phyloP scores from a whole-genome alignment of 192 early-diverging fungal genomes.

The Backusella mclennaniae region DNA sequence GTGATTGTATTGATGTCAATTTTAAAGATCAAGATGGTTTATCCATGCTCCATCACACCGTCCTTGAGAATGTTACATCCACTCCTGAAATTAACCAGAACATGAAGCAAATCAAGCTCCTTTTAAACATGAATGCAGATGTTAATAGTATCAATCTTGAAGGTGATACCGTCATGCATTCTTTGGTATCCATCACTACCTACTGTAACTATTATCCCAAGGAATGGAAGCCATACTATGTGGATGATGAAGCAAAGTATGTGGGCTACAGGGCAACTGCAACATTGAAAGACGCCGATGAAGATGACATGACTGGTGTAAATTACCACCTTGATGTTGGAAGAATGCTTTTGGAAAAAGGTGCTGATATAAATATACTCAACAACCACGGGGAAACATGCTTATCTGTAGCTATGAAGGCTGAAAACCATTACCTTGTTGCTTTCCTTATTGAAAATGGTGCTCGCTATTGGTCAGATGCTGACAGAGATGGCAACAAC shows the following conservation, averaged over 20 bases:
- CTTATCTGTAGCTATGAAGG: constrained; percentile 16
- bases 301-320: constrained; percentile 15
- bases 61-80: constrained; percentile 4
- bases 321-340: constrained; percentile 12
- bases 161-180: constrained; percentile 26
- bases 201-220: not conserved
- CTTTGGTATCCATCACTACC: not conserved
- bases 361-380: constrained; percentile 17
- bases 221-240: not conserved
- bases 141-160: constrained; percentile 35
- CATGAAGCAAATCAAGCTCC: constrained; percentile 17
- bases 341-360: constrained; percentile 8
- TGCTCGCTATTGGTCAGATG: constrained; percentile 18
- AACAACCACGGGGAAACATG: constrained; percentile 31
- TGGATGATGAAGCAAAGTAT: not conserved
- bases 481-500: constrained; percentile 7
- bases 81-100: constrained; percentile 30
- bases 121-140: constrained; percentile 39
- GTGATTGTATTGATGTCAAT: constrained; percentile 39
- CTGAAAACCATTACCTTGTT: constrained; percentile 20
- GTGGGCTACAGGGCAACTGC: not conserved
- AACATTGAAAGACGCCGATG: not conserved
- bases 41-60: constrained; percentile 45
- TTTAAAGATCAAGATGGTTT: constrained; percentile 47
- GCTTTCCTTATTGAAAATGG: constrained; percentile 24